Conservation (phyloP, 768 basidiomycete genomes). For the Exidia glandulosa region DNA sequence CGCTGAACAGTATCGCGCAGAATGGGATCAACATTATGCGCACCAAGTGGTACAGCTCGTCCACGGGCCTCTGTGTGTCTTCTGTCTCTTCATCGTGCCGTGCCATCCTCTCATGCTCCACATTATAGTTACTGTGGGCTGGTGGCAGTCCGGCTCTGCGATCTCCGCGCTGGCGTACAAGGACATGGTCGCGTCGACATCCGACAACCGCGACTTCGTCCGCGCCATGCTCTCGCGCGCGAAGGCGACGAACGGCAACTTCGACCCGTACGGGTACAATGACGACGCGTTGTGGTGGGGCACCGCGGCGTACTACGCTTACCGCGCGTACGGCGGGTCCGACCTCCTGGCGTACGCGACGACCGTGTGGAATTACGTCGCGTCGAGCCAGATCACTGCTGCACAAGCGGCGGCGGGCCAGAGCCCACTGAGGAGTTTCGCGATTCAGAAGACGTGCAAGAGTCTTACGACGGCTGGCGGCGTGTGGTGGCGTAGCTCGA, state of each 20-base stretch:
- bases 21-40: not conserved
- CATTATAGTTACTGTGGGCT: not conserved
- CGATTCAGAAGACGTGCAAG: slow-evolving; percentile 31
- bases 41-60: not conserved
- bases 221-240: not conserved
- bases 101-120: not conserved
- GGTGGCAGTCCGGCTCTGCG: not conserved
- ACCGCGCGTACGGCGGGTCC: slow-evolving; percentile 35
- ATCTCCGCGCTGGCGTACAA: not conserved
- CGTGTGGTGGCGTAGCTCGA: slow-evolving; percentile 44
- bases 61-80: not conserved
- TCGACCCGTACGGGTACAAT: not conserved
- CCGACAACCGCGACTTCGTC: not conserved
- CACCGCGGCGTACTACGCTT: slow-evolving; percentile 37
- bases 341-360: slow-evolving; percentile 33
- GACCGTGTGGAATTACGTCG: slow-evolving; percentile 39
- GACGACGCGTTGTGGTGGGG: slow-evolving; percentile 34
- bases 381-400: slow-evolving; percentile 34
- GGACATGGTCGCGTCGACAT: not conserved
- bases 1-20: not conserved
- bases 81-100: not conserved
- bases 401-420: slow-evolving; percentile 26
- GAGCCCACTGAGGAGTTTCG: slow-evolving; percentile 32
- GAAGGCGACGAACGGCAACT: not conserved
- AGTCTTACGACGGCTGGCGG: slow-evolving; percentile 44